A percentile compares a stretch with the other conserved stretches of the same genome.
These are phyloP conservation scores for Earliella scabrosa DNA, from an alignment of 1,284 basidiomycete species.

Conservation along the genomic window DNA sequence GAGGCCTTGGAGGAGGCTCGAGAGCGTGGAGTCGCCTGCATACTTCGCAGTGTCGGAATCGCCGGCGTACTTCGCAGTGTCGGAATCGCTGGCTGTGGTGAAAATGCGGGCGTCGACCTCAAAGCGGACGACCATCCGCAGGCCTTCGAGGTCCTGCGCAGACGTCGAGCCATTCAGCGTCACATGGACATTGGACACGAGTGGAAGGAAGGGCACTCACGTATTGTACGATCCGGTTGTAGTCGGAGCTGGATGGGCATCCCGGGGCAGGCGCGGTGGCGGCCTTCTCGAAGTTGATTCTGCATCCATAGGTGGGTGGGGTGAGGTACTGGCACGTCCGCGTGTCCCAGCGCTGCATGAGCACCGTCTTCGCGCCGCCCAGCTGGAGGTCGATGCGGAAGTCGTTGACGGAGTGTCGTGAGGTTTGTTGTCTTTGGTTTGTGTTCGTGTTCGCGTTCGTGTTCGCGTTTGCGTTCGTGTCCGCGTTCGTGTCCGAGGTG, in stretches of 20 bases:
- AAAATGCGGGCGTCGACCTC: slow-evolving; percentile 34
- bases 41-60: neutral
- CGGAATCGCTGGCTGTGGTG: neutral
- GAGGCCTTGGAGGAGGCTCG: slow-evolving; percentile 7
- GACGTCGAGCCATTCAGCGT: neutral
- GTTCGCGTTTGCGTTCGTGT: neutral
- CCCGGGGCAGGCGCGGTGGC: slow-evolving; percentile 44
- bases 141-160: slow-evolving; percentile 33
- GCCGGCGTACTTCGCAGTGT: too few species aligned
- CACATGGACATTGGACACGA: neutral
- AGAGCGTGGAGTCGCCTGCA: too few species aligned
- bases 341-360: slow-evolving; percentile 48
- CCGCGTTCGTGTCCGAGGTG: neutral
- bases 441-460: neutral
- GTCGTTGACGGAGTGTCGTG: neutral
- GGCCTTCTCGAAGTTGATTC: slow-evolving; percentile 52
- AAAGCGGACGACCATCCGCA: slow-evolving; percentile 34
- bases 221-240: slow-evolving; percentile 56
- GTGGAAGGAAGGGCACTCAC: slow-evolving; percentile 35
- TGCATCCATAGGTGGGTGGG: slow-evolving; percentile 34
- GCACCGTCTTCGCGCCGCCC: slow-evolving; percentile 52
- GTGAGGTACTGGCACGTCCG: slow-evolving; percentile 3
- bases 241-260: slow-evolving; percentile 45
- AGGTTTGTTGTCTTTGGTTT: neutral
- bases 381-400: slow-evolving; percentile 63